Conservation (phyloP, 2,329 filamentous ascomycete genomes). For the Monilinia fructigena region DNA sequence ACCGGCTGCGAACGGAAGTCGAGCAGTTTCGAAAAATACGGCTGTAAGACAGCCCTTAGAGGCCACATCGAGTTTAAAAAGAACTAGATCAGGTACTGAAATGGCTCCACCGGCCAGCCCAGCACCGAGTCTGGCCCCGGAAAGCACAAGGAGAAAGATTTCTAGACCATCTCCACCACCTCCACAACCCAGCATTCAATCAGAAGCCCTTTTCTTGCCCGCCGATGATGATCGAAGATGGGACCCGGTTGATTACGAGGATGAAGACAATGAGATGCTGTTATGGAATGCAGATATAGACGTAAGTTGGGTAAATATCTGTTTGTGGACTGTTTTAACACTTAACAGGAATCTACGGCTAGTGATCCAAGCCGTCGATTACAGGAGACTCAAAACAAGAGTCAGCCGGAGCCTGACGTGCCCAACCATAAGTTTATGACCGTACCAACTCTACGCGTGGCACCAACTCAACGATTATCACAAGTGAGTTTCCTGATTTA, state of each 20-base stretch:
- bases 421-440: constrained; percentile 18
- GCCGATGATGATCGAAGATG: constrained; percentile 68
- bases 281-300: constrained; percentile 71
- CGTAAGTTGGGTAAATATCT: constrained; percentile 45
- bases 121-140: constrained; percentile 27
- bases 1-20: constrained; percentile 32
- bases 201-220: constrained; percentile 69
- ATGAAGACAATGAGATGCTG: constrained; percentile 64
- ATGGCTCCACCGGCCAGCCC: constrained; percentile 36
- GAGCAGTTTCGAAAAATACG: constrained; percentile 34
- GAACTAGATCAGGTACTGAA: constrained; percentile 27
- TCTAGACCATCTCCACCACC: constrained; percentile 53
- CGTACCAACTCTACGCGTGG: constrained; percentile 47
- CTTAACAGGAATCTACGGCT: constrained; percentile 31
- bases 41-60: constrained; percentile 36
- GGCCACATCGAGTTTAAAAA: constrained; percentile 35
- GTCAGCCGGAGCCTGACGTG: constrained; percentile 19
- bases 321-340: constrained; percentile 34
- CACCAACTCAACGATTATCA: constrained; percentile 72
- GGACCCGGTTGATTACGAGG: constrained; percentile 68
- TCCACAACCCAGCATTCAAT: constrained; percentile 57
- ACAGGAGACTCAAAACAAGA: constrained; percentile 27
- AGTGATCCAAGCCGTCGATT: constrained; percentile 34
- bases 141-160: constrained; percentile 39
- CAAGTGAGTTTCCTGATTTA: constrained; percentile 52